Percentiles rank a stretch among this genome's conserved stretches.
These are phyloP conservation scores for Sporothrix pseudoabietina DNA, from an alignment of 2,329 filamentous ascomycete genomes.

Conservation along the genomic window DNA sequence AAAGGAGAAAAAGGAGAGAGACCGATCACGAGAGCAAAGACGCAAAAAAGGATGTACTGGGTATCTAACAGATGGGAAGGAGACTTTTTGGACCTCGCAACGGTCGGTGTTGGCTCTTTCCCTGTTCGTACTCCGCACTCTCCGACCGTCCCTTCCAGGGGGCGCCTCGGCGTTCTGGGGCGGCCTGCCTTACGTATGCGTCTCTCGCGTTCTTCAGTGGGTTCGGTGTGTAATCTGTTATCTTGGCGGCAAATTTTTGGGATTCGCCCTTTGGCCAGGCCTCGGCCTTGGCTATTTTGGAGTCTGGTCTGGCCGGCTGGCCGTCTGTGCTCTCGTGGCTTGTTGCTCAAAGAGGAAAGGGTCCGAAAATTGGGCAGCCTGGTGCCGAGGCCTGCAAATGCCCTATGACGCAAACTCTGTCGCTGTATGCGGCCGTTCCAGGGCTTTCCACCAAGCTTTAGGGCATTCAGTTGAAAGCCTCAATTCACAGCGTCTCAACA, in stretches of 20 bases:
- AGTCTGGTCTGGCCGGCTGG: too few species aligned
- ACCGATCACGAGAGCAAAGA: not conserved
- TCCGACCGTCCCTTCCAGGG: not conserved
- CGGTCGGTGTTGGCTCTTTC: not conserved
- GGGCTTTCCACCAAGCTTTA: not conserved
- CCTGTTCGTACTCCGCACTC: not conserved
- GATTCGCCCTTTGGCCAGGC: too few species aligned
- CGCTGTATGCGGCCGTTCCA: not conserved
- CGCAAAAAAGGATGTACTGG: not conserved
- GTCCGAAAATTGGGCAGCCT: not conserved
- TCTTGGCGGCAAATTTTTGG: conserved; percentile 24
- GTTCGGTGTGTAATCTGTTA: not conserved
- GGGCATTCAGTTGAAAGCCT: not conserved
- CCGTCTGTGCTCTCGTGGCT: conserved; percentile 29
- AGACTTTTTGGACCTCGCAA: not conserved
- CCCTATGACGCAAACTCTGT: conserved; percentile 14
- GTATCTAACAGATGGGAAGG: conserved; percentile 6
- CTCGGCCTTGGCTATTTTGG: not conserved
- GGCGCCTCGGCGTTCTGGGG: not conserved
- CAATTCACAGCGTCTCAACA: not conserved
- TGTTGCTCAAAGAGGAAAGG: conserved; percentile 26
- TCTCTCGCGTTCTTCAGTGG: not conserved
- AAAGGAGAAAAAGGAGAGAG: too few species aligned
- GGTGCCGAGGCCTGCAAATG: not conserved
- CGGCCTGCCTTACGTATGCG: not conserved